Conservation (phyloP, 306 rosid genomes). For the Prunus davidiana region DNA sequence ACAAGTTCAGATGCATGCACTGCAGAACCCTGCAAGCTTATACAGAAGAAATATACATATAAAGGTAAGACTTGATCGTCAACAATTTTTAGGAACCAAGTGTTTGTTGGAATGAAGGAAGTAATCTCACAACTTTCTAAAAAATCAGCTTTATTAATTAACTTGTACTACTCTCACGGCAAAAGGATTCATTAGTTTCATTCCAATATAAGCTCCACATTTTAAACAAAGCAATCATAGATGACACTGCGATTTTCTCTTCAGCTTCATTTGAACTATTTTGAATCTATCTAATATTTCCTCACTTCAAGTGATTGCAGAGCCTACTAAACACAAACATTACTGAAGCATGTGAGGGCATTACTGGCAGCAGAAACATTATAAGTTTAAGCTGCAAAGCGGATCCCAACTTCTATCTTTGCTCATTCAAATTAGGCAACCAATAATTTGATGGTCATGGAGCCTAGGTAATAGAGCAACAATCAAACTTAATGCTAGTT, state of each 20-base stretch:
- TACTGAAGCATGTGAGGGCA: conserved; percentile 37
- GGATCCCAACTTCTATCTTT: conserved; percentile 43
- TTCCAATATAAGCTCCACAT: background rate
- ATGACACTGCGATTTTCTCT: background rate
- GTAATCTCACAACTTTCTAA: no score
- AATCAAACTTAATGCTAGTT: background rate
- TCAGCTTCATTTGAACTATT: background rate
- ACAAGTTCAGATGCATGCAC: background rate
- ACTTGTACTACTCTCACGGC: background rate
- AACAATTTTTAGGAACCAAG: background rate
- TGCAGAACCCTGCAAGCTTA: background rate
- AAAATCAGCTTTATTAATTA: background rate
- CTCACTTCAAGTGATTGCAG: background rate
- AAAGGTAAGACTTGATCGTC: background rate
- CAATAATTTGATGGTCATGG: conserved; percentile 18
- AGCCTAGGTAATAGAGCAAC: conserved; percentile 52
- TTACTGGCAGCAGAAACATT: conserved; percentile 61
- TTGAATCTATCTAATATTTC: background rate
- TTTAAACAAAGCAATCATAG: background rate
- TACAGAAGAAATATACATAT: background rate
- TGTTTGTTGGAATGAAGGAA: background rate
- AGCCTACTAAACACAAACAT: background rate
- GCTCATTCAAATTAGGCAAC: conserved; percentile 43
- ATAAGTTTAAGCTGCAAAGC: conserved; percentile 61
- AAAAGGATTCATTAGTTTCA: background rate